Evolutionary conservation across 2,329 filamentous ascomycete species (phyloP).

Genomic region (Ramichloridium luteum): DNA sequence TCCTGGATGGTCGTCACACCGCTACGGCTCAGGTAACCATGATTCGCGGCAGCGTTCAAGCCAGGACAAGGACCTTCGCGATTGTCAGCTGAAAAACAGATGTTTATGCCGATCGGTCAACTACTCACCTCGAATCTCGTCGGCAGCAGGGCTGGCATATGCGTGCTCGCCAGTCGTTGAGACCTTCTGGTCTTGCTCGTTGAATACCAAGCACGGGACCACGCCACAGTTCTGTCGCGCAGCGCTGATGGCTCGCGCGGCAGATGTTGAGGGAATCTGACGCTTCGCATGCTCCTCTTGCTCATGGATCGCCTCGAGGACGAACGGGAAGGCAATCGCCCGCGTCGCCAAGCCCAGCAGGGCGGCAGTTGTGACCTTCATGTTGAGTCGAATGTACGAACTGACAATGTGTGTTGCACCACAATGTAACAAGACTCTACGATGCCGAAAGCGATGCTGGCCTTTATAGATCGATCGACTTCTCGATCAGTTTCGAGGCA

Average conservation of each 20-base stretch:
- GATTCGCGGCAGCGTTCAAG: conserved; percentile 20
- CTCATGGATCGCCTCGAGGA: conserved; percentile 2
- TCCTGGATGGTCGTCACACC: conserved; percentile 21
- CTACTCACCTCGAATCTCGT: conserved; percentile 9
- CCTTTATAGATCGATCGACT: too few species aligned
- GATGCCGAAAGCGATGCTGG: too few species aligned
- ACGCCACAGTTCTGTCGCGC: conserved; percentile 8
- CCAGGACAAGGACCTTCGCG: conserved; percentile 25
- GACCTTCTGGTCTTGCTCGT: conserved; percentile 7
- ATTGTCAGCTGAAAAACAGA: background rate
- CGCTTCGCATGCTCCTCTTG: too few species aligned
- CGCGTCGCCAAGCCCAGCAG: conserved; percentile 2
- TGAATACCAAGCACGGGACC: conserved; percentile 8
- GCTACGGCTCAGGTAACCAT: conserved; percentile 19
- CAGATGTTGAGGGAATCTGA: conserved; percentile 3
- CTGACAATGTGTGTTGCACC: too few species aligned
- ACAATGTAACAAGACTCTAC: too few species aligned
- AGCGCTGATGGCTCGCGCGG: conserved; percentile 4
- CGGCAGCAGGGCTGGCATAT: conserved; percentile 4
- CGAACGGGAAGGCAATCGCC: conserved; percentile 4
- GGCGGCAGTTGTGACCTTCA: conserved; percentile 3
- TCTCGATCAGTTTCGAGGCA: too few species aligned
- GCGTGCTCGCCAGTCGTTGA: conserved; percentile 8
- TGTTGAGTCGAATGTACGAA: too few species aligned
- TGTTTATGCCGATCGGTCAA: background rate